A percentile compares a stretch with the other conserved stretches of the same genome.
phyloP scores from a whole-genome alignment of 306 rosid species.

The Medicago ruthenica region DNA sequence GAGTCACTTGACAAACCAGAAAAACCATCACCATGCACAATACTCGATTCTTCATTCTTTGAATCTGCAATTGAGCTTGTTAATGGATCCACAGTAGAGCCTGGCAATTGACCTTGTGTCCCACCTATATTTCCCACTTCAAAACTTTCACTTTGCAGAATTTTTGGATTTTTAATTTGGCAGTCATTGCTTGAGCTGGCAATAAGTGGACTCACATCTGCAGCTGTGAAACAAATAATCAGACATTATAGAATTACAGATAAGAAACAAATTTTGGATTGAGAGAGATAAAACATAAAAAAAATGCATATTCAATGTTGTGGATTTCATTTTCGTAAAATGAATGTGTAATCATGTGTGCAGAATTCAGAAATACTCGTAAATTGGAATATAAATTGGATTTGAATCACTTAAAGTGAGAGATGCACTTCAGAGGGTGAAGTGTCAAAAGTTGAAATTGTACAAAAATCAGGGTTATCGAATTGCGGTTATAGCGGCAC shows the following conservation, averaged over 20 bases:
- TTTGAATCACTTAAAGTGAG: background rate
- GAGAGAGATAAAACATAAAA: background rate
- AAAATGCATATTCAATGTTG: conserved; percentile 11
- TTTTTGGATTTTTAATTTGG: conserved; percentile 47
- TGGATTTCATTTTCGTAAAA: conserved; percentile 7
- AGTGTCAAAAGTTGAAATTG: background rate
- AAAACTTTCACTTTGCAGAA: conserved; percentile 35
- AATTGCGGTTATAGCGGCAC: no score
- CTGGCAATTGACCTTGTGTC: conserved; percentile 38
- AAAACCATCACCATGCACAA: conserved; percentile 39
- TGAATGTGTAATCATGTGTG: background rate
- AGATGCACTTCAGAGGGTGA: background rate
- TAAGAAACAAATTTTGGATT: conserved; percentile 29
- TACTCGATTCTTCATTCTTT: conserved; percentile 42
- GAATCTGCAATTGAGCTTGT: conserved; percentile 44
- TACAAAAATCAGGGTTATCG: background rate
- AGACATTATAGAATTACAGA: conserved; percentile 10
- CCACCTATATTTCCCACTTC: conserved; percentile 38
- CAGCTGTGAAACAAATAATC: conserved; percentile 43
- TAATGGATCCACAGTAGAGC: conserved; percentile 31
- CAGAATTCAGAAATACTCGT: conserved; percentile 3
- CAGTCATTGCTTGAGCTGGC: conserved; percentile 40
- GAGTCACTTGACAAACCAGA: conserved; percentile 47
- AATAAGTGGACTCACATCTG: conserved; percentile 44
- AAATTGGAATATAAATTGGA: background rate